Evolutionary conservation across 495 filamentous ascomycete species (phyloP).

Genomic region (Geoglossum glabrum): DNA sequence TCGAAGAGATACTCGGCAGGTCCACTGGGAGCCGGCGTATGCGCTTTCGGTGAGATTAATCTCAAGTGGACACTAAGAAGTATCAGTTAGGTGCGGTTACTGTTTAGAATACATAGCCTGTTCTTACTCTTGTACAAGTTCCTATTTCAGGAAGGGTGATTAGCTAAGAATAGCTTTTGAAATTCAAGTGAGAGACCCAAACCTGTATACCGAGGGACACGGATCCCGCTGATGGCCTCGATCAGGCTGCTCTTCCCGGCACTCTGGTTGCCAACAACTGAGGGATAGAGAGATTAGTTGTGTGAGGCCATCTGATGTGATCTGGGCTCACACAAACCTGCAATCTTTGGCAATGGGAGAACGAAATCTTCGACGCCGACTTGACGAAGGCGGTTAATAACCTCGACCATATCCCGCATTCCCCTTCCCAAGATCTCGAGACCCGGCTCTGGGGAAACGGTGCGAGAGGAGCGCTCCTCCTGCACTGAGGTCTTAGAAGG

Average conservation of each 20-base stretch:
- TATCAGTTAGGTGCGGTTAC: neutral
- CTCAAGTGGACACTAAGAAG: slow-evolving; percentile 15
- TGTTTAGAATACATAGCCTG: neutral
- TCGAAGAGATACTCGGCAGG: slow-evolving; percentile 14
- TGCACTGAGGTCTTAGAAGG: neutral
- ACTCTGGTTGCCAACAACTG: slow-evolving; percentile 18
- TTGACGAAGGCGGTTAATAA: slow-evolving; percentile 15
- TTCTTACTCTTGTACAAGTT: slow-evolving; percentile 15
- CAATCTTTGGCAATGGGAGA: slow-evolving; percentile 15
- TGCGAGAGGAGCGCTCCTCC: neutral
- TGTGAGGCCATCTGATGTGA: neutral
- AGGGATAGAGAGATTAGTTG: neutral
- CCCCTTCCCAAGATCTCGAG: slow-evolving; percentile 14
- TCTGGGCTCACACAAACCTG: neutral
- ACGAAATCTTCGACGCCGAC: slow-evolving; percentile 16
- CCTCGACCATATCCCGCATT: slow-evolving; percentile 16
- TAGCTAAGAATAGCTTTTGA: neutral
- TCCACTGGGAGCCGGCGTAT: slow-evolving; percentile 10
- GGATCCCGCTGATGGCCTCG: slow-evolving; percentile 17
- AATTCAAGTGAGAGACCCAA: neutral
- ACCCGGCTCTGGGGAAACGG: neutral
- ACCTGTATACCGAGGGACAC: slow-evolving; percentile 5
- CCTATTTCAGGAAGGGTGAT: slow-evolving; percentile 5
- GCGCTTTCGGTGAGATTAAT: slow-evolving; percentile 14
- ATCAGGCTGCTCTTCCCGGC: slow-evolving; percentile 18